Base-by-base conservation (phyloP, 345 rosid species). In the Dovyalis caffra region DNA sequence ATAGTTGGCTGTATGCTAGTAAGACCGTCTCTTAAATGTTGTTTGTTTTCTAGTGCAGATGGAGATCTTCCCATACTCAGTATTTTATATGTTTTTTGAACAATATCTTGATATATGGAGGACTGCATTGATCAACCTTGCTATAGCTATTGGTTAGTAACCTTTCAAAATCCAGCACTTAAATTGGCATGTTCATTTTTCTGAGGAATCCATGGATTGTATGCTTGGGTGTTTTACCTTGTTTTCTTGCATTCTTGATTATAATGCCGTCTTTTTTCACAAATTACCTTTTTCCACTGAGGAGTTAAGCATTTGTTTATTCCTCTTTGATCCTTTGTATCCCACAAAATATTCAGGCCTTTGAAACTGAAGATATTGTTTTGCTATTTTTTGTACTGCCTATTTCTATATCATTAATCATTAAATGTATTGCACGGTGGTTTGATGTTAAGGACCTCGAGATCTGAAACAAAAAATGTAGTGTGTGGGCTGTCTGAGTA, bases 31-130 rank as follows among this genome's bases (percentile, higher is more conserved):
- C 38, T 58, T 51, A 33, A 23, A 35, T 38, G 33, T 72, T 66
- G 51, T 74, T 66, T 62, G 53, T 57, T 78, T 70, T 74, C 73
- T 78, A 65, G 6, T 87, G 80, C 97, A 95, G 99, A 89, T 95
- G 83, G 97, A 95, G 80, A 89, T 93, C 68, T 95, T 91, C 83
- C 99, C 99, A 72, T 93, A 95, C 75, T 95, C 99, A 3, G 99
- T 95, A 29, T 95, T 95, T 77, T 95, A 95, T 76, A 95, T 95
- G 96, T 95, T 88, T 85, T 95, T 95, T 70, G 99, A 95, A 87
- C 99, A 95, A 81, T 95, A 95, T 82, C 98, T 95, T 77, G 88
- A 91, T 79, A 95, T 95, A 83, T 95, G 99, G 99, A 95, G 71
- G 88, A 93, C 92, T 21, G 98, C 99, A 64, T 72, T 95, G 83